These are phyloP conservation scores for Calonectria naviculata DNA, from an alignment of 2,329 filamentous ascomycete genomes.

Conservation along the genomic window DNA sequence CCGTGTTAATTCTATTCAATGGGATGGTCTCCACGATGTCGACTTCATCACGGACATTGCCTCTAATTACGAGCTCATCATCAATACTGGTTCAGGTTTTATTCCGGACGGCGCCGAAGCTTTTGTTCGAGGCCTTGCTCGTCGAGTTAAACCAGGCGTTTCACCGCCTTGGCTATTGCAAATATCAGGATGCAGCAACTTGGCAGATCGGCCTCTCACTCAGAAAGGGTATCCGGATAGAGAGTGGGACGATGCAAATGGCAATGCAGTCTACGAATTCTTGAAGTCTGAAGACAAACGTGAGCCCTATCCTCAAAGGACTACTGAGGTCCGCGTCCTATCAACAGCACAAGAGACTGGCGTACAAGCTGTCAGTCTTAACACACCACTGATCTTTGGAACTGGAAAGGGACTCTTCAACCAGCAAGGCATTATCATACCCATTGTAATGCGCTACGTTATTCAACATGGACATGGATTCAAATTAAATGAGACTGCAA, in stretches of 20 bases:
- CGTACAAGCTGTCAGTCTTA: slow-evolving; percentile 6
- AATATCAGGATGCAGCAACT: slow-evolving; percentile 1
- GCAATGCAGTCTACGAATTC: slow-evolving; percentile 9
- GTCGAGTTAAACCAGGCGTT: not conserved
- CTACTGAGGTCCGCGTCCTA: slow-evolving; percentile 3
- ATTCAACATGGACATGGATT: slow-evolving; percentile 4
- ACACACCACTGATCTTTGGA: slow-evolving; percentile 4
- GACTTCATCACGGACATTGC: slow-evolving; percentile 6
- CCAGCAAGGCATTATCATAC: slow-evolving; percentile 4
- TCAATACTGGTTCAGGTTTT: slow-evolving; percentile 9
- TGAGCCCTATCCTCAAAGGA: slow-evolving; percentile 10
- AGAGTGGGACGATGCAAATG: slow-evolving; percentile 6
- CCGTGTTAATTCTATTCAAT: slow-evolving; percentile 10
- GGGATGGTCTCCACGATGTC: not conserved
- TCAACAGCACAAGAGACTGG: slow-evolving; percentile 6
- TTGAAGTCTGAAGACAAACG: slow-evolving; percentile 2
- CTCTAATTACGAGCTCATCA: slow-evolving; percentile 6
- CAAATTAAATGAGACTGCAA: slow-evolving; percentile 9
- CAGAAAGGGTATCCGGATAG: slow-evolving; percentile 1
- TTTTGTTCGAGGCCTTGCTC: slow-evolving; percentile 5
- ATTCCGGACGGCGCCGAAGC: slow-evolving; percentile 5
- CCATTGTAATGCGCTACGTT: slow-evolving; percentile 3
- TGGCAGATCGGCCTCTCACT: slow-evolving; percentile 2
- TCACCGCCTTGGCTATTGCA: not conserved
- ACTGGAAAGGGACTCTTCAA: slow-evolving; percentile 7